A percentile compares a stretch with the other conserved stretches of the same genome.
These are phyloP conservation scores for Casuarina equisetifolia DNA, from an alignment of 306 rosid species.

Conservation along the genomic window DNA sequence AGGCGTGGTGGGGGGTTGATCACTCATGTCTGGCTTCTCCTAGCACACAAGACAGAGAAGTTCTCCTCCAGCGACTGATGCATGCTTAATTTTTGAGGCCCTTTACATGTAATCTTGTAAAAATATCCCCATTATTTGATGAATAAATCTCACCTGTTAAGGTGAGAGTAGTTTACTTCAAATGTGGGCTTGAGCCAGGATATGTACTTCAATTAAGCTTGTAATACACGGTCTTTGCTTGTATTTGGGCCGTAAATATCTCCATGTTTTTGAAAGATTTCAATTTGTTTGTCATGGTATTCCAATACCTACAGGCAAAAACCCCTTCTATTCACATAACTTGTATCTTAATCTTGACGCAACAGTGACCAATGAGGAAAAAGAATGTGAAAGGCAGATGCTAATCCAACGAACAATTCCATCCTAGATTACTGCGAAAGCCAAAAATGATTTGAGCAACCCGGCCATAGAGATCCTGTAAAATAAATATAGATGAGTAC, in stretches of 20 bases:
- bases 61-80: constrained; percentile 47
- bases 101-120: not conserved
- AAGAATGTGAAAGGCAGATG: no score
- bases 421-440: no score
- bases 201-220: not conserved
- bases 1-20: constrained; percentile 70
- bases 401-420: no score
- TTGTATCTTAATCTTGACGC: no score
- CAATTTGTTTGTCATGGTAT: not conserved
- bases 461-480: no score
- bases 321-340: no score
- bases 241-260: not conserved
- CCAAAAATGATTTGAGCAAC: no score
- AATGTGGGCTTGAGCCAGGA: not conserved
- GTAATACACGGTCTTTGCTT: not conserved
- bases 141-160: not conserved
- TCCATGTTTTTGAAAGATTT: not conserved
- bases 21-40: constrained; percentile 67
- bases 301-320: no score
- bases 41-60: constrained; percentile 61
- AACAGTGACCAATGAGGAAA: no score
- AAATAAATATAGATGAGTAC: no score
- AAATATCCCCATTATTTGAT: not conserved
- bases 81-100: not conserved
- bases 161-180: not conserved